Percentiles rank a stretch among this genome's conserved stretches.
Evolutionary conservation across 768 basidiomycete genomes (phyloP).

Genomic region (Phlebiopsis gigantea): DNA sequence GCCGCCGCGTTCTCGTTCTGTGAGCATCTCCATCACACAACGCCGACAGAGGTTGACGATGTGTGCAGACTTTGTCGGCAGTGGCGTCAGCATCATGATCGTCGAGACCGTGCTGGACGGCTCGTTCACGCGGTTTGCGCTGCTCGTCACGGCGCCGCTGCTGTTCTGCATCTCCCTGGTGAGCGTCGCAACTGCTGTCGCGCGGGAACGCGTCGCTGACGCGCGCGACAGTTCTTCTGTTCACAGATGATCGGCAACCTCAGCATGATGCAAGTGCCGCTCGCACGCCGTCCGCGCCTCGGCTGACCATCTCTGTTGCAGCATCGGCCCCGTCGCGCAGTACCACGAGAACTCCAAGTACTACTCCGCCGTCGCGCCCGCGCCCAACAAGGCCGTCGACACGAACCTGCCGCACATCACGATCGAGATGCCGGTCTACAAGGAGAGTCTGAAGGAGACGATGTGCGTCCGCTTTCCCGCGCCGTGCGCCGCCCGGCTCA

Average conservation of each 20-base stretch:
- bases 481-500: neutral
- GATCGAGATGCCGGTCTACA: slow-evolving; percentile 85
- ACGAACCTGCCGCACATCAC: slow-evolving; percentile 69
- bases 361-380: slow-evolving; percentile 68
- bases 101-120: slow-evolving; percentile 68
- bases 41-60: neutral
- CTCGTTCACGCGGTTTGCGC: slow-evolving; percentile 56
- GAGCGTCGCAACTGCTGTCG: neutral
- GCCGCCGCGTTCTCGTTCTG: slow-evolving; percentile 62
- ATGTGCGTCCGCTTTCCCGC: slow-evolving; percentile 45
- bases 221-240: slow-evolving; percentile 56
- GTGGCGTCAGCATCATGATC: slow-evolving; percentile 53
- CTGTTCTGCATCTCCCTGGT: slow-evolving; percentile 60
- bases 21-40: slow-evolving; percentile 27
- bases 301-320: slow-evolving; percentile 26
- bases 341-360: slow-evolving; percentile 81
- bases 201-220: neutral
- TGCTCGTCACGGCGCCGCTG: slow-evolving; percentile 63
- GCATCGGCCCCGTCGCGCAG: slow-evolving; percentile 83
- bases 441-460: slow-evolving; percentile 75
- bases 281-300: neutral
- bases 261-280: slow-evolving; percentile 38
- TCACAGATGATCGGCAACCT: slow-evolving; percentile 61
- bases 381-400: slow-evolving; percentile 59
- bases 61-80: slow-evolving; percentile 59